Evolutionary conservation across 768 basidiomycete species (phyloP).

Genomic region (Kockovaella imperatae): DNA sequence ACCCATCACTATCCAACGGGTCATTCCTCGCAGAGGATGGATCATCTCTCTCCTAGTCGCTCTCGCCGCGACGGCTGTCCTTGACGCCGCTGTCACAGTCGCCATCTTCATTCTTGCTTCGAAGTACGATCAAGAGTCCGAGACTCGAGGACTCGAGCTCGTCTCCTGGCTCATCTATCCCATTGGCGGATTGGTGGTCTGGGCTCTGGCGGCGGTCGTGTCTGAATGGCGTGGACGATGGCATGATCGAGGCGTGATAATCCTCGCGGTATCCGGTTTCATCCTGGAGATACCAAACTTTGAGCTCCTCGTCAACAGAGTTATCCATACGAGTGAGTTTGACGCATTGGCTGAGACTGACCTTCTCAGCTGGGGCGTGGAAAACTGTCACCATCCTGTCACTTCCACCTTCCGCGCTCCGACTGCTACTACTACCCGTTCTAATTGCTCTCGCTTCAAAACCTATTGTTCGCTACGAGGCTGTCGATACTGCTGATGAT

Average conservation of each 20-base stretch:
- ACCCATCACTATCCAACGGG: slow-evolving; percentile 50
- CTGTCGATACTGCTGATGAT: slow-evolving; percentile 39
- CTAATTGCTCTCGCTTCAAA: slow-evolving; percentile 54
- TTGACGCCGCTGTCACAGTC: slow-evolving; percentile 69
- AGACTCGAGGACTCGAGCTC: not conserved
- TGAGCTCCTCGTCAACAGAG: slow-evolving; percentile 22
- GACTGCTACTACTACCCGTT: slow-evolving; percentile 30
- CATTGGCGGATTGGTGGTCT: slow-evolving; percentile 29
- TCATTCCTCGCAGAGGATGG: slow-evolving; percentile 64
- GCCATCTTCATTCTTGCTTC: slow-evolving; percentile 55
- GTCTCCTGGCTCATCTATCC: slow-evolving; percentile 19
- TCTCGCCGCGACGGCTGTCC: slow-evolving; percentile 62
- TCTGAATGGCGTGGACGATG: slow-evolving; percentile 28
- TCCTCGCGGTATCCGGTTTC: slow-evolving; percentile 17
- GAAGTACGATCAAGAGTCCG: not conserved
- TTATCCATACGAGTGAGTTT: slow-evolving; percentile 24
- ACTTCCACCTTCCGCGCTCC: slow-evolving; percentile 37
- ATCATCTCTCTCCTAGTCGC: slow-evolving; percentile 68
- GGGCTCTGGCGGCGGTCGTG: slow-evolving; percentile 20
- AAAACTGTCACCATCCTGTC: slow-evolving; percentile 47
- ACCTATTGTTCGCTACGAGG: slow-evolving; percentile 59
- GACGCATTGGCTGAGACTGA: not conserved
- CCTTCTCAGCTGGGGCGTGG: slow-evolving; percentile 10
- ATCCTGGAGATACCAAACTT: slow-evolving; percentile 26
- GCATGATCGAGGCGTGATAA: slow-evolving; percentile 20